phyloP scores from a whole-genome alignment of 2,329 filamentous ascomycete species.

The Aureobasidium sp. region DNA sequence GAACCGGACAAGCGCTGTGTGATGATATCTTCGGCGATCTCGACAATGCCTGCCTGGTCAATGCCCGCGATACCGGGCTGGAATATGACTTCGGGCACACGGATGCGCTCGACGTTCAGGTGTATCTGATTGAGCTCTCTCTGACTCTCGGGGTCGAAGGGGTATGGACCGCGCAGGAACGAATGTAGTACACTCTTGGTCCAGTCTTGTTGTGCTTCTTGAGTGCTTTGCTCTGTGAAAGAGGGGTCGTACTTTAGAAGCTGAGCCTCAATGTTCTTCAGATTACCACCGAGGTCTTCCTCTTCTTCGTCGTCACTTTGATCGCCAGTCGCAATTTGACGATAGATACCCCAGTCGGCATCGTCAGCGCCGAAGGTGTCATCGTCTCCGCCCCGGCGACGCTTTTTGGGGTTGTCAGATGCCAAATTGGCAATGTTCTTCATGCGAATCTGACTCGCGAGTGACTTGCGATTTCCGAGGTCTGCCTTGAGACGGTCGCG shows the following conservation, averaged over 20 bases:
- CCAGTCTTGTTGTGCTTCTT: conserved; percentile 92
- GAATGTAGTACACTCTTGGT: conserved; percentile 84
- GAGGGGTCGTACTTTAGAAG: conserved; percentile 77
- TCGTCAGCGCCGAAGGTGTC: conserved; percentile 97
- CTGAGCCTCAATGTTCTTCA: conserved; percentile 74
- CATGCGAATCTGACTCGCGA: conserved; percentile 96
- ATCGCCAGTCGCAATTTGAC: conserved; percentile 78
- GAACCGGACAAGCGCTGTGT: conserved; percentile 62
- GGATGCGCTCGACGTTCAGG: conserved; percentile 92
- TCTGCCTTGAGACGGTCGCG: conserved; percentile 89
- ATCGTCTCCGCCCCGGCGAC: conserved; percentile 79
- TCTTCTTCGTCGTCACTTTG: conserved; percentile 84
- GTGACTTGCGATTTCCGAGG: conserved; percentile 89
- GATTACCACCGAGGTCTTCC: conserved; percentile 65
- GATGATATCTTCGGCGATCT: conserved; percentile 85
- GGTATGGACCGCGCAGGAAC: conserved; percentile 78
- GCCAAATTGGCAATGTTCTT: conserved; percentile 95
- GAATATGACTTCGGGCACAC: conserved; percentile 91
- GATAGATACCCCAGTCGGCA: conserved; percentile 96
- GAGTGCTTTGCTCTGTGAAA: conserved; percentile 87
- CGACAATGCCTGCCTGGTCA: conserved; percentile 87
- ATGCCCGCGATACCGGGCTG: conserved; percentile 85
- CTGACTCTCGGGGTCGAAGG: conserved; percentile 73
- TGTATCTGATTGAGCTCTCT: conserved; percentile 81
- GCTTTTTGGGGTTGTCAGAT: conserved; percentile 74